Percentiles rank a stretch among this genome's conserved stretches.
Evolutionary conservation across 352 stramenopile species (phyloP).

Genomic region (Phytophthora chlamydospora): DNA sequence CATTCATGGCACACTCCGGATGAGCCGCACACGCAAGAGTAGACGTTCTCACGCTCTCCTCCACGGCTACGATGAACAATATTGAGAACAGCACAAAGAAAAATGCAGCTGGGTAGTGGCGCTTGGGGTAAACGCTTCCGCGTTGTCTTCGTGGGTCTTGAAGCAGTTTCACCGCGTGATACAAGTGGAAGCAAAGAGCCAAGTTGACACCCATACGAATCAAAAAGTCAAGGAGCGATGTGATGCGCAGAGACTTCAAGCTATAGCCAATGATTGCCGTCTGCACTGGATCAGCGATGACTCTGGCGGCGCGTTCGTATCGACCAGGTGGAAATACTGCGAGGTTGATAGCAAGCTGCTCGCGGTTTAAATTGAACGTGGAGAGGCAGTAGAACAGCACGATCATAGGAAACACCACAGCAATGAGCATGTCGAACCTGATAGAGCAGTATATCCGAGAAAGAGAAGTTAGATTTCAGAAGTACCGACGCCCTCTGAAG

Average conservation of each 20-base stretch:
- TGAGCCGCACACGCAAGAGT: constrained; percentile 7
- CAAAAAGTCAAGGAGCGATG: constrained; percentile 28
- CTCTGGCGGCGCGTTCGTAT: too few relatives aligned
- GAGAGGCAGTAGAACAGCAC: constrained; percentile 28
- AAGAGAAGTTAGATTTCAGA: neutral
- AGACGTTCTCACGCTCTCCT: constrained; percentile 19
- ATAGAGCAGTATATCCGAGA: neutral
- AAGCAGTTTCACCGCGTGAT: neutral
- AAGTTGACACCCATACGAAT: constrained; percentile 14
- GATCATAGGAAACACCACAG: constrained; percentile 31
- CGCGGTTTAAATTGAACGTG: constrained; percentile 32
- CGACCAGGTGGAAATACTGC: too few relatives aligned
- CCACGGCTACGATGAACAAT: constrained; percentile 12
- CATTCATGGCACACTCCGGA: constrained; percentile 19
- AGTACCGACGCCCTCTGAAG: too few relatives aligned
- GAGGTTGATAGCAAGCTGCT: constrained; percentile 31
- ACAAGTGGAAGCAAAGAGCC: constrained; percentile 8
- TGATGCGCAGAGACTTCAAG: constrained; percentile 35
- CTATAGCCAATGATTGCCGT: constrained; percentile 14
- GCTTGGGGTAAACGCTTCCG: constrained; percentile 10
- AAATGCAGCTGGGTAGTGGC: constrained; percentile 5
- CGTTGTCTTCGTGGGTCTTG: constrained; percentile 2
- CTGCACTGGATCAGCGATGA: constrained; percentile 26
- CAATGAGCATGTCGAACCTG: constrained; percentile 40
- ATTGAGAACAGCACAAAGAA: constrained; percentile 8